phyloP scores from a whole-genome alignment of 202 grass and related monocot genomes.

The Setaria viridis region DNA sequence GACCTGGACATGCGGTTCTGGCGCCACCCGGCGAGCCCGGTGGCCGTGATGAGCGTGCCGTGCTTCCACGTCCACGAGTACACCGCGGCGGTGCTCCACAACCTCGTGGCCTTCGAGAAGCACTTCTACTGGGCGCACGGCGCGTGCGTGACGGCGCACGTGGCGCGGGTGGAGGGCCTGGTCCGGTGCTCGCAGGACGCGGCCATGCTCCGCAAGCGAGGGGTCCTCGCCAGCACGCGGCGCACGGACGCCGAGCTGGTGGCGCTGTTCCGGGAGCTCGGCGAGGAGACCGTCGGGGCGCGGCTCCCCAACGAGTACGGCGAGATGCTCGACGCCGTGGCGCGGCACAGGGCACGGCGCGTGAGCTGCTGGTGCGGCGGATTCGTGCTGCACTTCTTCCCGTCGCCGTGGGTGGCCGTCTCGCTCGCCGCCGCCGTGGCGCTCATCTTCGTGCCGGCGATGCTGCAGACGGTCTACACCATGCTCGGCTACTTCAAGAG shows the following conservation, averaged over 20 bases:
- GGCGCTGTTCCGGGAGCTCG: constrained; percentile 54
- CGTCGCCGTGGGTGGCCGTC: constrained; percentile 59
- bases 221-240: constrained; percentile 33
- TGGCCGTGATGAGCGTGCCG: constrained; percentile 53
- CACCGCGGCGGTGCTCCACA: constrained; percentile 51
- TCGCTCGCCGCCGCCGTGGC: constrained; percentile 48
- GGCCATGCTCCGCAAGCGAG: constrained; percentile 44
- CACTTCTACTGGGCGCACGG: constrained; percentile 60
- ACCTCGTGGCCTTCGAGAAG: constrained; percentile 56
- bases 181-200: constrained; percentile 45
- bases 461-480: constrained; percentile 61
- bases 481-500: constrained; percentile 29
- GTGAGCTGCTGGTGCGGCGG: constrained; percentile 48
- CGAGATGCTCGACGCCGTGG: constrained; percentile 44
- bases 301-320: constrained; percentile 55
- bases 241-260: constrained; percentile 41
- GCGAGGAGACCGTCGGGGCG: constrained; percentile 49
- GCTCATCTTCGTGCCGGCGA: constrained; percentile 47
- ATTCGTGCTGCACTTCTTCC: constrained; percentile 63
- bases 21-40: constrained; percentile 29
- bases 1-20: constrained; percentile 53
- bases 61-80: constrained; percentile 51
- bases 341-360: constrained; percentile 19
- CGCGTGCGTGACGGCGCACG: constrained; percentile 49
- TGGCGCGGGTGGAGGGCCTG: constrained; percentile 52